Evolutionary conservation across 805 yeast genomes (phyloP).

Genomic region (Cyberlindnera mississippiensis): DNA sequence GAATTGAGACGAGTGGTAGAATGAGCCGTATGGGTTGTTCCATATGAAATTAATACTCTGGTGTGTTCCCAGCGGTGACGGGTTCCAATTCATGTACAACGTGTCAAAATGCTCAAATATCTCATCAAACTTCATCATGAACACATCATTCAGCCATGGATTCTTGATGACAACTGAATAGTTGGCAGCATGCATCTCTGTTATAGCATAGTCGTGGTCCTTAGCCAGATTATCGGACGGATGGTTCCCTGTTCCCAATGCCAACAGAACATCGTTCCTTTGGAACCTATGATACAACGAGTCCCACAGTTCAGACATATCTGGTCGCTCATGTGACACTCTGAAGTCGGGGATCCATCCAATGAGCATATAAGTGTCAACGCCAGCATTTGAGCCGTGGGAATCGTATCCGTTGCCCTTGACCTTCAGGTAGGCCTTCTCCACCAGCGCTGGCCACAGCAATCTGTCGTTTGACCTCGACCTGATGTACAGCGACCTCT

Average conservation of each 20-base stretch:
- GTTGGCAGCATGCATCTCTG: constrained; percentile 31
- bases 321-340: constrained; percentile 31
- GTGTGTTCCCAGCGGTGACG: constrained; percentile 27
- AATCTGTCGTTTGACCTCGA: constrained; percentile 16
- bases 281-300: constrained; percentile 30
- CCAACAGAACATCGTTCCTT: constrained; percentile 42
- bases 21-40: constrained; percentile 16
- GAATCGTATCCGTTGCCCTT: constrained; percentile 52
- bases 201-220: constrained; percentile 69
- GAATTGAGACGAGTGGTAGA: constrained; percentile 41
- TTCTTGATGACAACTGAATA: constrained; percentile 36
- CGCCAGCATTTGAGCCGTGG: constrained; percentile 71
- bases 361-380: constrained; percentile 59
- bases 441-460: constrained; percentile 70
- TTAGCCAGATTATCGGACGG: constrained; percentile 39
- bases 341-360: constrained; percentile 73
- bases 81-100: constrained; percentile 68
- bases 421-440: constrained; percentile 67
- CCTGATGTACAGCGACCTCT: constrained; percentile 15
- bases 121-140: constrained; percentile 25
- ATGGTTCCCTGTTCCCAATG: constrained; percentile 63
- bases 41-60: constrained; percentile 30
- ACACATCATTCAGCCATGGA: constrained; percentile 37
- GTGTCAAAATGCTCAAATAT: constrained; percentile 40
- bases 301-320: constrained; percentile 33